A percentile compares a stretch with the other conserved stretches of the same genome.
These are phyloP conservation scores for Solanum pimpinellifolium DNA, from an alignment of 257 asterid species.

Conservation along the genomic window DNA sequence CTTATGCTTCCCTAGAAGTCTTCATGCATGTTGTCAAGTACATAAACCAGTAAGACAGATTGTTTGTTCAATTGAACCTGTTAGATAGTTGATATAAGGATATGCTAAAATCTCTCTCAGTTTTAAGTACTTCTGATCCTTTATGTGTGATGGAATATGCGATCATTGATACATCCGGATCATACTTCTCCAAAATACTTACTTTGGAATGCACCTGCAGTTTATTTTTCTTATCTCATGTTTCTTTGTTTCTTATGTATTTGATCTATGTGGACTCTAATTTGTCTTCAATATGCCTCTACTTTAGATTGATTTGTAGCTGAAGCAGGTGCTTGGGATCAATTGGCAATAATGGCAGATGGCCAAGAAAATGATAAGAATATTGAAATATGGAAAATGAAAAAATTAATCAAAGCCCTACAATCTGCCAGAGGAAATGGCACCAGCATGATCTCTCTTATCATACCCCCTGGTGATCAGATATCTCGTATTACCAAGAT, in stretches of 20 bases:
- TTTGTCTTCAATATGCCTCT: not conserved
- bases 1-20: not conserved
- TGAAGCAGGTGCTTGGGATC: not conserved
- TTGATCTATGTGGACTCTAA: not conserved
- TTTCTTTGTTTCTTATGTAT: not conserved
- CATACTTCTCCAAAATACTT: not conserved
- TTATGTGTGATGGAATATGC: not conserved
- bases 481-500: slow-evolving; percentile 29
- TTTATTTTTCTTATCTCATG: not conserved
- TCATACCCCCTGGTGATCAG: slow-evolving; percentile 41
- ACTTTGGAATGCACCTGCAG: not conserved
- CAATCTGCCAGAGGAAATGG: slow-evolving; percentile 41
- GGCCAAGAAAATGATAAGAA: slow-evolving; percentile 31
- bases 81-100: not conserved
- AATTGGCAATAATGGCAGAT: slow-evolving; percentile 24
- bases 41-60: not conserved
- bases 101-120: not conserved
- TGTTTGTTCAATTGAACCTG: not conserved
- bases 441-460: slow-evolving; percentile 42
- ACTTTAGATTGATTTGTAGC: slow-evolving; percentile 1
- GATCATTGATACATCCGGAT: not conserved
- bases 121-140: not conserved
- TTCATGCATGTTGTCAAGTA: not conserved
- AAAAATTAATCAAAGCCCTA: slow-evolving; percentile 32
- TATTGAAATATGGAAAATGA: slow-evolving; percentile 38